These are phyloP conservation scores for Sphaerobolus stellatus DNA, from an alignment of 1,284 basidiomycete species.

Conservation along the genomic window DNA sequence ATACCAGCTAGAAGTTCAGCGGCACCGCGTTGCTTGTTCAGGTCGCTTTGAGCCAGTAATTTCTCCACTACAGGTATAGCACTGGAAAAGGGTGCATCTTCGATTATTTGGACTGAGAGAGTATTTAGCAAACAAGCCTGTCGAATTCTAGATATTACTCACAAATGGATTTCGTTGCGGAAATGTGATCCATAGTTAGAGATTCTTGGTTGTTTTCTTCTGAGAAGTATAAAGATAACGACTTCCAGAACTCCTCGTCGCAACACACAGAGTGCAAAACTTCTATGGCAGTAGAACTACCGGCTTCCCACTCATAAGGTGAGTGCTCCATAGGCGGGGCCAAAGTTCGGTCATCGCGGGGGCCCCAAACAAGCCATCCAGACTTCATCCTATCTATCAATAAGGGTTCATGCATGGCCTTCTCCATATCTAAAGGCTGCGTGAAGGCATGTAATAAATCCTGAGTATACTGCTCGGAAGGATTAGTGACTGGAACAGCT, in stretches of 20 bases:
- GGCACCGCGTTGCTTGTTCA: conserved; percentile 85
- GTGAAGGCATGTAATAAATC: conserved; percentile 55
- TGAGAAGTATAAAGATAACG: conserved; percentile 56
- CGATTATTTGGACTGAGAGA: conserved; percentile 61
- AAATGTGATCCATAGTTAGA: conserved; percentile 65
- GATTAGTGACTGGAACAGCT: conserved; percentile 48
- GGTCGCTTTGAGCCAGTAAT: conserved; percentile 57
- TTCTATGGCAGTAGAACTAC: conserved; percentile 45
- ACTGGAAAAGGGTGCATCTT: conserved; percentile 60
- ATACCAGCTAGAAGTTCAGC: conserved; percentile 84
- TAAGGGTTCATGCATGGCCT: conserved; percentile 43
- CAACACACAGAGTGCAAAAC: conserved; percentile 47
- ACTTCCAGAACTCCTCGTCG: conserved; percentile 57
- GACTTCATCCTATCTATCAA: conserved; percentile 53
- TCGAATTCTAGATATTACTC: conserved; percentile 22
- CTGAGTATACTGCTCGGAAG: conserved; percentile 56
- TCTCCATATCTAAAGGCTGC: conserved; percentile 38
- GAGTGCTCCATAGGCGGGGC: conserved; percentile 48
- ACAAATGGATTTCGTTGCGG: conserved; percentile 75
- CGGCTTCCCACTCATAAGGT: conserved; percentile 54
- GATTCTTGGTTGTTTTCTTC: conserved; percentile 64
- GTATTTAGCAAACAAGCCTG: neutral
- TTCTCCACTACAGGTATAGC: conserved; percentile 55
- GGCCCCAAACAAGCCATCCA: conserved; percentile 63
- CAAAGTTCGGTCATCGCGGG: conserved; percentile 44